Conservation (phyloP, 768 basidiomycete genomes). For the Russula brevipes region DNA sequence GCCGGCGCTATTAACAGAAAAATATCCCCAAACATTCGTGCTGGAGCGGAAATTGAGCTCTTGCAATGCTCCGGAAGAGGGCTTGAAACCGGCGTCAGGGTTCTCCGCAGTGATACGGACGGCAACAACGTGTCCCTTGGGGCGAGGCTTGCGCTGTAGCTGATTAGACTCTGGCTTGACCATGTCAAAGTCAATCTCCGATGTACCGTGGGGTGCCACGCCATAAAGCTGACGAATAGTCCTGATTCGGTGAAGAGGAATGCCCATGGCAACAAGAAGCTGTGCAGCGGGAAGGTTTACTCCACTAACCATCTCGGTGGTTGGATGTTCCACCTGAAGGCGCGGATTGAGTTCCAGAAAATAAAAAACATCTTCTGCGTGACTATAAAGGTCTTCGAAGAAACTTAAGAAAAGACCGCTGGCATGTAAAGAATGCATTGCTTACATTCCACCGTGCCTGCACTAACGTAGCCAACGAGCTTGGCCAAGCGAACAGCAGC, state of each 20-base stretch:
- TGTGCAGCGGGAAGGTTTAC: constrained; percentile 98
- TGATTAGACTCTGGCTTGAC: constrained; percentile 79
- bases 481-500: constrained; percentile 99
- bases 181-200: constrained; percentile 97
- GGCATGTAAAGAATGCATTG: constrained; percentile 9
- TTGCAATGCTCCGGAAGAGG: constrained; percentile 92
- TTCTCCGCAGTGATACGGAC: constrained; percentile 99
- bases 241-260: constrained; percentile 90
- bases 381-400: constrained; percentile 82
- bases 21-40: constrained; percentile 99
- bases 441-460: constrained; percentile 96
- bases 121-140: constrained; percentile 98
- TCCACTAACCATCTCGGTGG: constrained; percentile 99
- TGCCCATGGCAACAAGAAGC: constrained; percentile 96
- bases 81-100: constrained; percentile 99
- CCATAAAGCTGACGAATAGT: constrained; percentile 96
- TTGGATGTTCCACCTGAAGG: constrained; percentile 99
- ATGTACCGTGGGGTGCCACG: constrained; percentile 80
- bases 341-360: constrained; percentile 99
- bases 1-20: constrained; percentile 92
- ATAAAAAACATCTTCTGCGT: constrained; percentile 88
- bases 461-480: constrained; percentile 97
- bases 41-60: constrained; percentile 99
- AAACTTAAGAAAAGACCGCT: constrained; percentile 16
- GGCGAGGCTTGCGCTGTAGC: constrained; percentile 89